Base-by-base conservation (phyloP, 1,284 basidiomycete genomes). In the Ganoderma sinense region DNA sequence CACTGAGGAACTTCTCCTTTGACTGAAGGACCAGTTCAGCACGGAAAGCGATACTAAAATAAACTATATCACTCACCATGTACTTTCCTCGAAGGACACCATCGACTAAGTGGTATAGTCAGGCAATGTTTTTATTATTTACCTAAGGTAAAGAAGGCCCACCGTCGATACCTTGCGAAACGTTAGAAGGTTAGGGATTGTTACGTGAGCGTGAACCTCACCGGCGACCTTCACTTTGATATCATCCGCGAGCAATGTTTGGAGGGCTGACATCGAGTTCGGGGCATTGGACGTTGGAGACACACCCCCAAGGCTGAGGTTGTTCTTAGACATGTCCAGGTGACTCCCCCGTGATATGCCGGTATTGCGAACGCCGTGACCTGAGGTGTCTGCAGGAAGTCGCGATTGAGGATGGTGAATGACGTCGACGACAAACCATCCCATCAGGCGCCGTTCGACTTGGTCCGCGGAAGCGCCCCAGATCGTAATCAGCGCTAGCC, bases 161-260 rank as follows among this genome's bases (percentile, higher is more conserved):
- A 93, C 91, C 92, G 79, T 93, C 91, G 68, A 94, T 85, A 8
- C 91, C 90, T 93, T 64, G 2, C 14, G 33, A 58, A n/a, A 13
- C 64, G 39, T 41, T 45, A 65, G n/a, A 31, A 62, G 4, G 13
- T 36, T 26, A 23, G 3, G 11, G 20, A 10, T 20, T 20, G 59
- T 13, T 13, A n/a, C 36, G 2, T 51, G 5, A 13, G 23, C 8
- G 2, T 6, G 8, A 10, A 18, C 40, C 88, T 68, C 68, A 93
- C 96, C 96, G 62, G 95, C 97, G 39, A 98, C 94, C 83, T 98
- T 98, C 78, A 98, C 91, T 82, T 97, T 97, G 80, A 83, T 89
- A 81, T 96, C 94, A 76, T 88, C 29, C 65, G 78, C 75, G 66
- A 97, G 84, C 29, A 91, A 78, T 14, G 78, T 64, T 72, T 87